Evolutionary conservation across 1,284 basidiomycete genomes (phyloP), one percentile per base, ranked within the genome.

Genomic region (Caloboletus firmus): DNA sequence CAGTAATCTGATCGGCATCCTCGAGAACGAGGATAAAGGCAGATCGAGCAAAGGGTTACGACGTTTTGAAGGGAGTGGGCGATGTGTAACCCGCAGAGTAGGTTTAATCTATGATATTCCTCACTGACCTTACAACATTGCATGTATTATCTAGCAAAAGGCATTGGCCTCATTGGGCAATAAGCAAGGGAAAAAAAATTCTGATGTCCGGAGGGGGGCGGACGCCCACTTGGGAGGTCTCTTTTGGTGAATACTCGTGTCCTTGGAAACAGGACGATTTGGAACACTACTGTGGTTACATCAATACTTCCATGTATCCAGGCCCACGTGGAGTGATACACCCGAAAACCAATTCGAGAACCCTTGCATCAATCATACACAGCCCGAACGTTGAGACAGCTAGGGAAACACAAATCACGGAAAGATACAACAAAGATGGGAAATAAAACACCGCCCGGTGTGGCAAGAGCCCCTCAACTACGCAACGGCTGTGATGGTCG

Each of bases 311-410:
- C 51, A 47, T 4, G 36, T 24, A 54, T 40, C 32, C 35, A 15
- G 10, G 9, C 24, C 28, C 26, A 43, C 18, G 10, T 26, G 13
- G n/a, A 47, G 17, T 41, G 37, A 55, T 48, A 44, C 49, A 53
- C 35, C 45, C 15, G n/a, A 35, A 52, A 48, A 45, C n/a, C 18
- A 39, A 51, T 34, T n/a, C 24, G 17, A 51, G 24, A 51, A 59
- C 26, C 32, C 34, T 41, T 42, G 35, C 26, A 52, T 49, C 13
- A 9, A 55, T 55, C 49, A 30, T 63, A 62, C 57, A 66, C 44
- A 54, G 35, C 50, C 31, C n/a, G 26, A 5, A 30, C 36, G 30
- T 24, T 20, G n/a, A 49, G 26, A 44, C 24, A 31, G 15, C 39
- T 45, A 45, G 24, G 44, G n/a, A 54, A 53, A 56, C 36, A 62